phyloP scores from a whole-genome alignment of 371 early-diverging fungal genomes.

The Nosema muscidifuracis region DNA sequence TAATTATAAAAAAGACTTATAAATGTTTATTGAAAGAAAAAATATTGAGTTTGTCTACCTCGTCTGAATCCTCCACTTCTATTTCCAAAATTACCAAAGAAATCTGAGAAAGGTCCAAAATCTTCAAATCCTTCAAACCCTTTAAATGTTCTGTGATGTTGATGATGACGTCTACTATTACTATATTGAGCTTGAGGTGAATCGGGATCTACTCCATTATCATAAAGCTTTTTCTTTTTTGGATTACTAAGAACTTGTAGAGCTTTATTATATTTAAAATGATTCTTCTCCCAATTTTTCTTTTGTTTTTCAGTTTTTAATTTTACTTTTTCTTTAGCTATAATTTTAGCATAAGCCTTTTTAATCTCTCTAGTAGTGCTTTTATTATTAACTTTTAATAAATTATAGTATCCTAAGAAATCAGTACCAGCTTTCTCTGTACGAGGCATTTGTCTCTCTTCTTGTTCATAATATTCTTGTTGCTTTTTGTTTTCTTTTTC shows the following conservation, averaged over 20 bases:
- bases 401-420: slow-evolving; percentile 57
- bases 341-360: slow-evolving; percentile 45
- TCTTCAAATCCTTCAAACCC: slow-evolving; percentile 3
- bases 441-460: slow-evolving; percentile 17
- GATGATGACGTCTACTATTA: background rate
- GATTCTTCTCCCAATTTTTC: slow-evolving; percentile 20
- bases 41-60: slow-evolving; percentile 2
- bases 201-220: slow-evolving; percentile 58
- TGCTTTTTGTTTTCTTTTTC: slow-evolving; percentile 26
- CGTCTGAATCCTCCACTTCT: background rate
- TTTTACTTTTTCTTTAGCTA: slow-evolving; percentile 14
- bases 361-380: slow-evolving; percentile 26
- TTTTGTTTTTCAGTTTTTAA: slow-evolving; percentile 18
- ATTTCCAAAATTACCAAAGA: background rate
- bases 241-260: slow-evolving; percentile 44
- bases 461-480: slow-evolving; percentile 12
- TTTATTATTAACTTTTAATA: slow-evolving; percentile 35
- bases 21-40: background rate
- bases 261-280: slow-evolving; percentile 52
- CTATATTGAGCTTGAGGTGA: slow-evolving; percentile 24
- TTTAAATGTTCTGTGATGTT: background rate
- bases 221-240: slow-evolving; percentile 55
- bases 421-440: slow-evolving; percentile 40
- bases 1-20: too few relatives aligned
- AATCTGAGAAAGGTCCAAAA: background rate